Percentiles rank a stretch among this genome's conserved stretches.
phyloP scores from a whole-genome alignment of 768 basidiomycete species.

The Pleurotus tuber-regium region DNA sequence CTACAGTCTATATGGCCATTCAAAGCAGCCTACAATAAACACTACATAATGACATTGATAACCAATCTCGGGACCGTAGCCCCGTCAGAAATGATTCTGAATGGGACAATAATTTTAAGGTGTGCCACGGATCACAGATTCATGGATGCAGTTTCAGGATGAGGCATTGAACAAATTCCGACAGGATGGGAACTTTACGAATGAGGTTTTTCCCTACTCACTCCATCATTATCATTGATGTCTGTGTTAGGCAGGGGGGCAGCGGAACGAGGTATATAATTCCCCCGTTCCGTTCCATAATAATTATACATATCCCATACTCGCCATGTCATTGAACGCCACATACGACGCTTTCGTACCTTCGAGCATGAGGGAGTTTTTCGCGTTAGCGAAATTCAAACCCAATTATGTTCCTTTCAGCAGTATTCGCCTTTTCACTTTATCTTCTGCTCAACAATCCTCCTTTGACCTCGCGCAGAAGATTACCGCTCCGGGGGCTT shows the following conservation, averaged over 20 bases:
- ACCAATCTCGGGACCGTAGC: neutral
- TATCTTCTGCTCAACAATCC: constrained; percentile 11
- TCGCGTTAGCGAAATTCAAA: constrained; percentile 12
- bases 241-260: neutral
- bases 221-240: constrained; percentile 5
- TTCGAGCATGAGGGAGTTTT: constrained; percentile 11
- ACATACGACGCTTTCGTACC: constrained; percentile 18
- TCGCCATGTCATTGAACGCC: constrained; percentile 9
- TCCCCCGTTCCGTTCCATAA: neutral
- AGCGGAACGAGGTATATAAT: neutral
- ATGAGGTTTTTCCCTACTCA: too few species aligned
- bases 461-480: constrained; percentile 15
- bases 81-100: neutral
- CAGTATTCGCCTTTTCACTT: constrained; percentile 1
- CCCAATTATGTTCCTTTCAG: constrained; percentile 14
- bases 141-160: neutral
- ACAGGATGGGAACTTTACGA: neutral
- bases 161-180: neutral
- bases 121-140: neutral
- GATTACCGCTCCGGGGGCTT: constrained; percentile 10
- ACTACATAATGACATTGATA: too few species aligned
- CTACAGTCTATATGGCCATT: too few species aligned
- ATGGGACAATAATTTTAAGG: too few species aligned
- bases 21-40: too few species aligned
- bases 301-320: neutral